Evolutionary conservation across 2,329 filamentous ascomycete species (phyloP).

Genomic region (Fusarium abutilonis): DNA sequence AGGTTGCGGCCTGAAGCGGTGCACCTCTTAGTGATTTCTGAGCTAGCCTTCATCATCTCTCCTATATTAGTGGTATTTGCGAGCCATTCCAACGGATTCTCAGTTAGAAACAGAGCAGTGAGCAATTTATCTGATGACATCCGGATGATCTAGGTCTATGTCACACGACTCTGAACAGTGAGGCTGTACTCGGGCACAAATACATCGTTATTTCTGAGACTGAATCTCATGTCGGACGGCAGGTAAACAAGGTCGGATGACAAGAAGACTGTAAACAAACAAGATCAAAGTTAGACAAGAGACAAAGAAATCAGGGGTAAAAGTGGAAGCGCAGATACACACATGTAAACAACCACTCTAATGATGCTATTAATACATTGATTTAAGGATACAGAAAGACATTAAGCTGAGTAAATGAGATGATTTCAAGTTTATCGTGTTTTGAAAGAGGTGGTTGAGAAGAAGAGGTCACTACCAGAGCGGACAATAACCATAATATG

Average conservation of each 20-base stretch:
- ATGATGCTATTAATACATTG: neutral
- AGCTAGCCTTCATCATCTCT: neutral
- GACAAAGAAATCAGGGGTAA: neutral
- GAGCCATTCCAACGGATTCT: neutral
- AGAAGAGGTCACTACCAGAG: neutral
- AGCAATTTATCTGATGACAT: no score
- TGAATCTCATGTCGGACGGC: neutral
- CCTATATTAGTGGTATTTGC: neutral
- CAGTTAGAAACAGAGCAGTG: no score
- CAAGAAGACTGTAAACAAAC: neutral
- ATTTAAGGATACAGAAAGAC: neutral
- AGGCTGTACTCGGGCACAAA: neutral
- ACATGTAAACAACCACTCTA: neutral
- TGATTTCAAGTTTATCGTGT: neutral
- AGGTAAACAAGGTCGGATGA: neutral
- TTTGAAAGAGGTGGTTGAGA: neutral
- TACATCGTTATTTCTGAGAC: no score
- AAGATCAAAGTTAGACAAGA: neutral
- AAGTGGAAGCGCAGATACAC: no score
- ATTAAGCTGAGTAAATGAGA: neutral
- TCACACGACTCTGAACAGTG: no score
- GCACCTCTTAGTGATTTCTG: neutral
- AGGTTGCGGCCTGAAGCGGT: accelerated
- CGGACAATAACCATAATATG: neutral
- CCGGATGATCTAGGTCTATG: no score